Evolutionary conservation across 768 basidiomycete species (phyloP).

Genomic region (Podaxis rugospora): DNA sequence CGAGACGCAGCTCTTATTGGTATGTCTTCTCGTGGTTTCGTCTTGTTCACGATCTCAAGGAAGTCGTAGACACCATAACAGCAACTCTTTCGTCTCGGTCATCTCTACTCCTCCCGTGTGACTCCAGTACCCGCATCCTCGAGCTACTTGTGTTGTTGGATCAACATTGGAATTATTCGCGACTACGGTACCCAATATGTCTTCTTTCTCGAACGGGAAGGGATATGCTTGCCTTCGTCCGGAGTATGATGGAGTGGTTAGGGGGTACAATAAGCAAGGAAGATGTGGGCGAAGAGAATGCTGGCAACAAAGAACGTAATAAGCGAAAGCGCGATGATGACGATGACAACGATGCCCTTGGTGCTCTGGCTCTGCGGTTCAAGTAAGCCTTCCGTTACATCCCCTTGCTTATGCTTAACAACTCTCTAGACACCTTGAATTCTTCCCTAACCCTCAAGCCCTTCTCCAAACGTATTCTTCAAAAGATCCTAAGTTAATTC

Average conservation of each 20-base stretch:
- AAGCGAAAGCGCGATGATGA: slow-evolving; percentile 62
- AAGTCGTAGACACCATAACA: slow-evolving; percentile 73
- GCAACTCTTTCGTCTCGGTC: slow-evolving; percentile 76
- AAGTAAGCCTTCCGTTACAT: slow-evolving; percentile 44
- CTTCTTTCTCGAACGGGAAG: slow-evolving; percentile 86
- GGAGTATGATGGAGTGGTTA: slow-evolving; percentile 99
- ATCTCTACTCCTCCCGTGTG: slow-evolving; percentile 87
- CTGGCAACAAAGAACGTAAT: slow-evolving; percentile 46
- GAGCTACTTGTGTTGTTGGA: slow-evolving; percentile 95
- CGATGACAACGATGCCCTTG: slow-evolving; percentile 77
- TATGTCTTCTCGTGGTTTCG: slow-evolving; percentile 22
- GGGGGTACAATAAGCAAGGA: slow-evolving; percentile 93
- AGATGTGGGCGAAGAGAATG: slow-evolving; percentile 74
- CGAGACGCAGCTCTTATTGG: slow-evolving; percentile 87
- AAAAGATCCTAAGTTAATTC: slow-evolving; percentile 86
- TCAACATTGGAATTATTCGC: slow-evolving; percentile 94
- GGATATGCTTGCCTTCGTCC: slow-evolving; percentile 90
- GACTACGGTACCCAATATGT: slow-evolving; percentile 84
- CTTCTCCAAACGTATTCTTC: slow-evolving; percentile 80
- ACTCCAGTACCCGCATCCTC: slow-evolving; percentile 90
- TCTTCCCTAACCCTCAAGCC: slow-evolving; percentile 80
- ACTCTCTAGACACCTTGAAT: slow-evolving; percentile 76
- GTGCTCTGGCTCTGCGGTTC: slow-evolving; percentile 85
- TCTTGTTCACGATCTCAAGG: slow-evolving; percentile 6
- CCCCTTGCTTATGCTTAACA: background rate